Conservation (phyloP, 257 asterid genomes). For the Cordia subcordata region DNA sequence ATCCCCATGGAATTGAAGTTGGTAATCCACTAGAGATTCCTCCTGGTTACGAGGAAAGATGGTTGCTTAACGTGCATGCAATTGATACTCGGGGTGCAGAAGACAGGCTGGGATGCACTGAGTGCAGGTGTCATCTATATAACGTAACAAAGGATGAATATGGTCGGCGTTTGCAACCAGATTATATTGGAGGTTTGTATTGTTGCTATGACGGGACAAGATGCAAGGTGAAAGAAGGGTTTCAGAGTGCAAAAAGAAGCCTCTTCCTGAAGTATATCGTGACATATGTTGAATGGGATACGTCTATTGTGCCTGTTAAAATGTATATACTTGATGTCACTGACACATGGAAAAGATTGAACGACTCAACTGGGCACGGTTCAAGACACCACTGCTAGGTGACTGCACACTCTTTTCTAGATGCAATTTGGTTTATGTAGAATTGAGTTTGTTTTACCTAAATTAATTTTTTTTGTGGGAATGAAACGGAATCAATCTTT, state of each 20-base stretch:
- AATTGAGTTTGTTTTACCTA: too few relatives aligned
- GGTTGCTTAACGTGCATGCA: slow-evolving; percentile 77
- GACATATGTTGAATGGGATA: slow-evolving; percentile 37
- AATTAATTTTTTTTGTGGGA: too few relatives aligned
- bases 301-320: slow-evolving; percentile 33
- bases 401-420: not conserved
- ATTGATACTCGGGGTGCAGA: slow-evolving; percentile 77
- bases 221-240: slow-evolving; percentile 51
- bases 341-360: slow-evolving; percentile 31
- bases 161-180: slow-evolving; percentile 22
- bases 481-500: too few relatives aligned
- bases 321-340: slow-evolving; percentile 42
- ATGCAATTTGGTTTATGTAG: too few relatives aligned
- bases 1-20: slow-evolving; percentile 69
- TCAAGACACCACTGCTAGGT: slow-evolving; percentile 34
- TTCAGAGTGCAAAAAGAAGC: slow-evolving; percentile 34
- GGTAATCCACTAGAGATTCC: slow-evolving; percentile 57
- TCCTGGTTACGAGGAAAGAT: slow-evolving; percentile 58
- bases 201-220: slow-evolving; percentile 67
- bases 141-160: slow-evolving; percentile 44
- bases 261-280: slow-evolving; percentile 40
- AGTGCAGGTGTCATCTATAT: slow-evolving; percentile 74
- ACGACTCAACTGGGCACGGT: slow-evolving; percentile 10
- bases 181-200: slow-evolving; percentile 59
- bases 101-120: slow-evolving; percentile 71